Percentiles rank a stretch among this genome's conserved stretches.
phyloP scores from a whole-genome alignment of 1,284 basidiomycete genomes.

The Tranzscheliella williamsii region DNA sequence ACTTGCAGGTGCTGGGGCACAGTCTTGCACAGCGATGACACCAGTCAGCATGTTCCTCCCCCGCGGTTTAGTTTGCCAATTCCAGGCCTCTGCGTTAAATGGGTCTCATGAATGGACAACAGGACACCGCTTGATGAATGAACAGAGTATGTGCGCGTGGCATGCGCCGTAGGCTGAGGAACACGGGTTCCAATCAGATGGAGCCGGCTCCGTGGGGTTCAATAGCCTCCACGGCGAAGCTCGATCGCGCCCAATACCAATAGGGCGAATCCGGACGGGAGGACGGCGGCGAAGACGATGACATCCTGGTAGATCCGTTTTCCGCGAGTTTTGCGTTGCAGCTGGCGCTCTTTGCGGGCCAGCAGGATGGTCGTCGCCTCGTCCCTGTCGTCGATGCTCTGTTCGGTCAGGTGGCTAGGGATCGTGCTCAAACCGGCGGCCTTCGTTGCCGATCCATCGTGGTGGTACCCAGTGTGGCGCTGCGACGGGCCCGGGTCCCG shows the following conservation, averaged over 20 bases:
- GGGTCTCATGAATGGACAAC: too few species aligned
- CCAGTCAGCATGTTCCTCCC: too few species aligned
- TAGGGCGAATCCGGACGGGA: conserved; percentile 44
- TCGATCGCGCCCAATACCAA: conserved; percentile 36
- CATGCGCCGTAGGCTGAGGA: too few species aligned
- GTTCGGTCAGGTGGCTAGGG: conserved; percentile 38
- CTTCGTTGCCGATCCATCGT: neutral
- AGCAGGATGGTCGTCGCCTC: conserved; percentile 53
- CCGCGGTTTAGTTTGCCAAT: too few species aligned
- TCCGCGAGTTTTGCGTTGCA: conserved; percentile 46
- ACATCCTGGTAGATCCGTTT: conserved; percentile 42
- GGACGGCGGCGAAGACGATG: conserved; percentile 37
- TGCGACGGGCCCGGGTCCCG: neutral
- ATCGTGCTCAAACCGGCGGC: conserved; percentile 3
- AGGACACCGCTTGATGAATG: too few species aligned
- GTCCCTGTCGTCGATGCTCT: conserved; percentile 29
- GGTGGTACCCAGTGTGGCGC: neutral
- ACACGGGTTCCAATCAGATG: too few species aligned
- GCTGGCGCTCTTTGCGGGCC: conserved; percentile 53
- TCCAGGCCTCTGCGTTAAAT: too few species aligned
- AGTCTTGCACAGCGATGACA: too few species aligned
- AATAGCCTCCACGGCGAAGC: conserved; percentile 35
- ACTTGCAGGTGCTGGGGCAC: too few species aligned
- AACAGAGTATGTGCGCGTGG: too few species aligned
- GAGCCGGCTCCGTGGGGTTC: neutral